phyloP scores from a whole-genome alignment of 2,329 filamentous ascomycete species.

The Alternaria viburni region DNA sequence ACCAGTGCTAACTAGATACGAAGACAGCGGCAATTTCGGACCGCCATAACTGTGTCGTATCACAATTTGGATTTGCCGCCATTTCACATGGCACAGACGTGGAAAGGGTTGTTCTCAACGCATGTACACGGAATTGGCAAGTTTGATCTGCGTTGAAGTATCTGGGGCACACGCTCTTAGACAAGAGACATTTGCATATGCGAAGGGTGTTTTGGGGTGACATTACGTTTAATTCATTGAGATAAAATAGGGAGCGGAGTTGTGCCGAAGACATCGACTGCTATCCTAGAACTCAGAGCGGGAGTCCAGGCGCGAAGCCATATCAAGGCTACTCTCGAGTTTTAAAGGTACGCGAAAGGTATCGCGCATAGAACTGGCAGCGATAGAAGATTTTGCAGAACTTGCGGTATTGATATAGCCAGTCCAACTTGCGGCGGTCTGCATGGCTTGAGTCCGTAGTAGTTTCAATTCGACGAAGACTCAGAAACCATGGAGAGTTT shows the following conservation, averaged over 20 bases:
- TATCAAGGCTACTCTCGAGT: accelerated
- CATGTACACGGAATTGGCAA: neutral
- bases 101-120: neutral
- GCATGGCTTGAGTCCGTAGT: neutral
- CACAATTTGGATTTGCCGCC: accelerated
- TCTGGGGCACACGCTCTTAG: neutral
- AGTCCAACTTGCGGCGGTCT: neutral
- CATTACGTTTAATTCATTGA: accelerated
- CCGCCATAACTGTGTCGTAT: neutral
- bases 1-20: too few species aligned
- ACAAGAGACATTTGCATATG: neutral
- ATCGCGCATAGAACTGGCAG: neutral
- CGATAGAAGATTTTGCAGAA: neutral
- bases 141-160: neutral
- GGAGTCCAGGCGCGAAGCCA: neutral
- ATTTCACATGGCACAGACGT: neutral
- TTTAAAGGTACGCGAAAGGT: neutral
- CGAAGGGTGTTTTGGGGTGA: neutral
- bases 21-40: too few species aligned
- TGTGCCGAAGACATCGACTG: neutral
- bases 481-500: neutral
- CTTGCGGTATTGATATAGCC: neutral
- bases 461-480: neutral
- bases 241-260: neutral
- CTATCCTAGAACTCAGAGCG: neutral